These are phyloP conservation scores for Blastobotrys illinoisensis DNA, from an alignment of 1,139 yeast species.

Conservation along the genomic window DNA sequence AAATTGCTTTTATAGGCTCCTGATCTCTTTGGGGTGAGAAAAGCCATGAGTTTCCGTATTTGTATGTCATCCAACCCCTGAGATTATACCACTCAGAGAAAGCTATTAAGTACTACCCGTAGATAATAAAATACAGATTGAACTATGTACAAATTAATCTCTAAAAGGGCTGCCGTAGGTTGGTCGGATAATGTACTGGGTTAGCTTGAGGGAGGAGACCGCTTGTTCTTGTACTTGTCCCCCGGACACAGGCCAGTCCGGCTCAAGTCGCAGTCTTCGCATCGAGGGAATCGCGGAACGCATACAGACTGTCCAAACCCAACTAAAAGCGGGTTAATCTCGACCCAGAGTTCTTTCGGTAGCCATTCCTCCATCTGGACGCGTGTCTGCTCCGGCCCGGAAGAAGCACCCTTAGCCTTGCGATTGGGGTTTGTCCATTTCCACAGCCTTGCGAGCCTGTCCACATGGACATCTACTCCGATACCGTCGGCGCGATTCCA, in stretches of 20 bases:
- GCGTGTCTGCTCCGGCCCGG: constrained; percentile 73
- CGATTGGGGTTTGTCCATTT: constrained; percentile 49
- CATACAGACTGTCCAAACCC: constrained; percentile 94
- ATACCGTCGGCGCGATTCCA: constrained; percentile 74
- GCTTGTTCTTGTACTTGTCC: constrained; percentile 7
- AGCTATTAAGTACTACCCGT: too few species aligned
- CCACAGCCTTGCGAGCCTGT: constrained; percentile 76
- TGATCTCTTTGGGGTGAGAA: too few species aligned
- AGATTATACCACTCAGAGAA: too few species aligned
- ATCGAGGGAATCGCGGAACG: constrained; percentile 57
- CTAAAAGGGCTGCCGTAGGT: too few species aligned
- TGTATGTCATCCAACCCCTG: too few species aligned
- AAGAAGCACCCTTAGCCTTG: constrained; percentile 17
- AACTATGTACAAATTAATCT: too few species aligned
- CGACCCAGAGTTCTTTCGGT: constrained; percentile 69
- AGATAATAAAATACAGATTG: too few species aligned
- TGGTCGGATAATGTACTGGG: neutral
- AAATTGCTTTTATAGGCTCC: too few species aligned
- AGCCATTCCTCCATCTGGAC: constrained; percentile 66
- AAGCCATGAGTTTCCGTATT: too few species aligned
- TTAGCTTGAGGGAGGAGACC: too few species aligned
- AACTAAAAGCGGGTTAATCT: constrained; percentile 77
- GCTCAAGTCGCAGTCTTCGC: constrained; percentile 67
- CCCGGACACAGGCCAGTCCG: constrained; percentile 43
- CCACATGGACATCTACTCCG: constrained; percentile 93